Base-by-base conservation (phyloP, 345 rosid species). In the Syzygium aromaticum region DNA sequence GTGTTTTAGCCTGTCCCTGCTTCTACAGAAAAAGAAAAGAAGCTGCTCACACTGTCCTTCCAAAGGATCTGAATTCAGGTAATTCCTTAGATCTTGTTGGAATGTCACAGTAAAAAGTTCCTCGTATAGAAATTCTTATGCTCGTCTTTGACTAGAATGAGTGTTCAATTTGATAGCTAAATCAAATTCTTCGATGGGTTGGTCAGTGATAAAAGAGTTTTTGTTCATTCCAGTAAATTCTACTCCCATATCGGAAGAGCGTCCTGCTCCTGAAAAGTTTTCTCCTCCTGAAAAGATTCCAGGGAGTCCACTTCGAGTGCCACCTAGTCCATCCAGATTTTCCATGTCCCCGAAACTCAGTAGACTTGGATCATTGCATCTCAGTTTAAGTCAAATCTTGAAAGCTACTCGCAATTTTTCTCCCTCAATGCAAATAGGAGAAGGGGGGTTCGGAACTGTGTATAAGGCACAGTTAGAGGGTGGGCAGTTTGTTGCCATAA, bases 401-500 rank as follows among this genome's bases (percentile, higher is more conserved):
- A 92, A 90, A 93, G 99, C 97, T 64, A 98, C 99, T 14, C 87
- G 85, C 51, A 94, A 93, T 92, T 96, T 98, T 90, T 93, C 99
- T 10, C 88, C 91, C 38, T 85, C 88, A 2, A 92, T 91, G 89
- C 91, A 87, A 91, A 94, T 98, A 87, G 99, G 99, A 84, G 97
- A 95, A 93, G 99, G 99, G 54, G 98, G 99, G 52, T 98, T 96
- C 85, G 99, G 99, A 88, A 92, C 92, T 46, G 98, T 98, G 84
- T 98, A 95, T 92, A 96, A 90, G 89, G 99, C 97, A 3, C 84
- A 85, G 64, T 91, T 98, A 85, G 96, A 94, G 56, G 92, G 93
- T 57, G 96, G 96, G 84, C 97, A 89, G 86, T 86, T 93, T 87
- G 98, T 98, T 83, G 99, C 99, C 89, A 93, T 98, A 84, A 98